Evolutionary conservation across 257 asterid genomes (phyloP), one percentile per base, ranked within the genome.

Genomic region (Capsicum rhomboideum): DNA sequence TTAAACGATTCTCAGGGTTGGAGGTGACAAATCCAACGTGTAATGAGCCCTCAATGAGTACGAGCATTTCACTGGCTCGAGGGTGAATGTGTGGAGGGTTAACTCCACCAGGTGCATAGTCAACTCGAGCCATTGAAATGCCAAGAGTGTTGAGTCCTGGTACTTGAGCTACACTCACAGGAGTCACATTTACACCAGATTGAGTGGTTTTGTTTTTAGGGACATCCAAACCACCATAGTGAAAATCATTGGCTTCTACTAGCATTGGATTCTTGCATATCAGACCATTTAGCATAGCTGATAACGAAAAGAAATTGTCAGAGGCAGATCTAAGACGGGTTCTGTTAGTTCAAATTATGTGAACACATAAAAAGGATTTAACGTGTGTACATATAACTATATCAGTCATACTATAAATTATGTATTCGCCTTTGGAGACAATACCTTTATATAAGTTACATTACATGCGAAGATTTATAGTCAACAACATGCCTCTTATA

Each of bases 191-290:
- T 0, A 84, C 50, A 21, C 91, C 89, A 34, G 18, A 59, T 4
- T 78, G 88, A 34, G 86, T 90, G 4, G 85, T 46, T 1, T 88
- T 90, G 58, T 90, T 85, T 3, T 86, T 84, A 10, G 90, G 78
- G n/a, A 80, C 3, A 46, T 86, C 83, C 16, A 88, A 84, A 46
- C 92, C 91, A 28, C 85, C 64, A 80, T 82, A 90, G 85, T 77
- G 37, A 87, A 85, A 85, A 77, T 85, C 88, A 75, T 82, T 54
- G 68, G 42, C 85, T 64, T 67, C 23, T 14, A 54, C 88, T 18
- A 44, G 18, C 37, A 26, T 2, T 0, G 68, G 84, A 58, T 85
- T 53, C 67, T 82, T 88, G 85, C 91, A 88, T 14, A 78, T 83
- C 14, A 61, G 0, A 10, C 84, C 88, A 82, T 78, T 79, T 61